Conservation (phyloP, 192 early-diverging fungal species). For the Gonapodya sp. region DNA sequence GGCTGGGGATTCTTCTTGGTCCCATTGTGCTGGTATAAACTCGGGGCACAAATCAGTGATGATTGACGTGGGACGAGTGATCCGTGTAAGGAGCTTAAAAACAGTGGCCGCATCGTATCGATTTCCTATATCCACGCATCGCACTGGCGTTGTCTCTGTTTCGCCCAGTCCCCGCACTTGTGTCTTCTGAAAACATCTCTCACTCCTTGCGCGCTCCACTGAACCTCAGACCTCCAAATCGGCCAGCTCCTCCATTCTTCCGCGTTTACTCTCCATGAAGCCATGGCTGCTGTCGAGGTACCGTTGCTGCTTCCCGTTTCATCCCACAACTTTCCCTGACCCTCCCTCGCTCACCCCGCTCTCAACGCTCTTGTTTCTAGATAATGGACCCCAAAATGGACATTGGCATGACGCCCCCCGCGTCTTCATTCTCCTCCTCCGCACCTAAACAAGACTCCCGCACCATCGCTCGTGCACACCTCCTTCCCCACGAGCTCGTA, state of each 20-base stretch:
- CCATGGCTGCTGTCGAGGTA: conserved; percentile 57
- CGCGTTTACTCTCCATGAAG: conserved; percentile 47
- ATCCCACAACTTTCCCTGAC: not conserved
- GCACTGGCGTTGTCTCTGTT: not conserved
- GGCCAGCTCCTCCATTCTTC: conserved; percentile 46
- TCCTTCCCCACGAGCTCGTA: conserved; percentile 16
- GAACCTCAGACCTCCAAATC: conserved; percentile 30
- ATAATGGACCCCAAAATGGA: conserved; percentile 32
- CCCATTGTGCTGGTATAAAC: too few species aligned
- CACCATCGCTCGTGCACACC: conserved; percentile 4
- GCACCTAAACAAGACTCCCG: not conserved
- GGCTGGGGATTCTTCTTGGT: too few species aligned
- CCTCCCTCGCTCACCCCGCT: not conserved
- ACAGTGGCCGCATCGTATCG: not conserved
- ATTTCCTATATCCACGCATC: not conserved
- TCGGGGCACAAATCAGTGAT: too few species aligned
- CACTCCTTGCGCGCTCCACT: not conserved
- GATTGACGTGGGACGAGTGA: not conserved
- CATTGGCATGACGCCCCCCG: conserved; percentile 22
- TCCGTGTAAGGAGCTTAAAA: too few species aligned
- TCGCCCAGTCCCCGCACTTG: not conserved
- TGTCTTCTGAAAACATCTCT: not conserved
- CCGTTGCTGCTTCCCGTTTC: conserved; percentile 24
- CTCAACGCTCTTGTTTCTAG: conserved; percentile 6
- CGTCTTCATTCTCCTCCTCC: too few species aligned